A percentile compares a stretch with the other conserved stretches of the same genome.
Evolutionary conservation across 257 asterid genomes (phyloP).

Genomic region (Thymus mandschuricus): DNA sequence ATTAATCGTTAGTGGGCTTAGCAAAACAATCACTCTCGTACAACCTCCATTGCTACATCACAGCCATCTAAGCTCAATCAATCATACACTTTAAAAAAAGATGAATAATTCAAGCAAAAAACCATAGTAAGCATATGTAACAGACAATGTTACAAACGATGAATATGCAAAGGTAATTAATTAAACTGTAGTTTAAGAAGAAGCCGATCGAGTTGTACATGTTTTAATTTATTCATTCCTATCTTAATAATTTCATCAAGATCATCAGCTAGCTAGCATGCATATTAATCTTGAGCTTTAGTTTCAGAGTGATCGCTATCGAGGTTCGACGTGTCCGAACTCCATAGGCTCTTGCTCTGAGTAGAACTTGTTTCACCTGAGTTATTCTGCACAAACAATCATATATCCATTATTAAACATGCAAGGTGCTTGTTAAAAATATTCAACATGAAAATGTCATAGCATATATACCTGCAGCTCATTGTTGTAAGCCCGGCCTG

Average conservation of each 20-base stretch:
- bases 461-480: slow-evolving; percentile 29
- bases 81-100: neutral
- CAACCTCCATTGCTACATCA: neutral
- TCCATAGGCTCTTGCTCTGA: slow-evolving; percentile 35
- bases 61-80: neutral
- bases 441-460: no score
- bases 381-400: slow-evolving; percentile 16
- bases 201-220: neutral
- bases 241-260: neutral
- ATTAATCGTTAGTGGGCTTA: no score
- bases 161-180: neutral
- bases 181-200: neutral
- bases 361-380: slow-evolving; percentile 16
- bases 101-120: neutral
- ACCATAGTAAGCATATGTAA: neutral
- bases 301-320: slow-evolving; percentile 39
- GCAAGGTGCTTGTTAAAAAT: no score
- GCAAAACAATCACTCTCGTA: neutral
- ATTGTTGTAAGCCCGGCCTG: slow-evolving; percentile 22
- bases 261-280: no score
- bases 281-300: neutral
- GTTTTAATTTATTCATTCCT: neutral
- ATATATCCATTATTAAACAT: no score
- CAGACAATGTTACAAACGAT: neutral
- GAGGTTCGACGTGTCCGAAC: slow-evolving; percentile 40